Evolutionary conservation across 805 yeast species (phyloP), one percentile per base, ranked within the genome.

Genomic region (Candida mattraensis): DNA sequence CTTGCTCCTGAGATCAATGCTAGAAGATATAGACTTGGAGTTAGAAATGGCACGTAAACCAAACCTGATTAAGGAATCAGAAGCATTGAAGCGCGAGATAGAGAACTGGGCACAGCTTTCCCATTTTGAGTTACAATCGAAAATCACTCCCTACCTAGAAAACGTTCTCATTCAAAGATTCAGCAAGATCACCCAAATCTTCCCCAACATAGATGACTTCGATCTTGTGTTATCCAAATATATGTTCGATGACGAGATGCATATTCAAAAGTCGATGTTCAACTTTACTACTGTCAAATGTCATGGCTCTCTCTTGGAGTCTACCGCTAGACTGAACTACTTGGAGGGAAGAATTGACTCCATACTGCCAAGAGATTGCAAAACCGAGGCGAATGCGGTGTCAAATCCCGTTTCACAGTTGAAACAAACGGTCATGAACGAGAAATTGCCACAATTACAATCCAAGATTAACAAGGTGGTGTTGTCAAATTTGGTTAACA

Each of bases 71-170:
- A 30, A 35, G 21, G 38, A 44, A 18, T 35, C 26, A 14, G 37
- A 31, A 5, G 6, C 12, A 7, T 33, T 55, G 17, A 43, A 40
- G 22, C 31, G 33, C 3, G 51, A 60, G 30, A 51, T 63, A 7
- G 47, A 44, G 12, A 42, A 43, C 11, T 61, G 66, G 67, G 46
- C 64, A 1, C 64, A 60, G 40, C 28, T 35, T 7, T 53, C 66
- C 3, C 68, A 63, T 47, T 48, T 54, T 30, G 65, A 61, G 36
- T 39, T 63, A 22, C 68, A 63, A 37, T 47, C 62, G 1, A 49
- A 49, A 14, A 51, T 63, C 10, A 43, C 45, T 1, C 65, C 64
- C 7, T 61, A 53, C 28, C 35, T 59, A 24, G 51, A 59, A 3
- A 41, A 51, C 17, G 40, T 47, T 3, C 37, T 61, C 5, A 41